Percentiles rank a stretch among this genome's conserved stretches.
Evolutionary conservation across 2,329 filamentous ascomycete genomes (phyloP).

Genomic region (Boeremia lycopersici): DNA sequence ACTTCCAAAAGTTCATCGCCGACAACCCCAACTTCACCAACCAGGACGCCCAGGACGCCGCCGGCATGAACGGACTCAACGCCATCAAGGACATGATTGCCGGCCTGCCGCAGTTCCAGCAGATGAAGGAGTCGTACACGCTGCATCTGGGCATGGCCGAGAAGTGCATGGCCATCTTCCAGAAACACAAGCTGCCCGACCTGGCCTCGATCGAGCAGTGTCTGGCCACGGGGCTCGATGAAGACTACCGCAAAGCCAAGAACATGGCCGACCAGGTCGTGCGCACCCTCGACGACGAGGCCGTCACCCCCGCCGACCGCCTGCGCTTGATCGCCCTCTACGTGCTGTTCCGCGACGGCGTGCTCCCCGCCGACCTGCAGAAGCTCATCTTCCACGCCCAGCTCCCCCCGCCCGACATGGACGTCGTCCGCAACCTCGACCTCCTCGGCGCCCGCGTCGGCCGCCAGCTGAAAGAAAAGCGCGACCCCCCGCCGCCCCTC

Average conservation of each 20-base stretch:
- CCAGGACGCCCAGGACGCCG: constrained; percentile 68
- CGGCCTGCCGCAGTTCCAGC: constrained; percentile 89
- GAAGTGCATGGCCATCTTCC: constrained; percentile 94
- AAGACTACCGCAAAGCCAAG: constrained; percentile 90
- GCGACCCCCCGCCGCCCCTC: constrained; percentile 67
- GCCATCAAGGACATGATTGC: constrained; percentile 97
- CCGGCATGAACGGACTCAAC: constrained; percentile 84
- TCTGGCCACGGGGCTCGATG: constrained; percentile 88
- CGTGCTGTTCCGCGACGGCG: constrained; percentile 81
- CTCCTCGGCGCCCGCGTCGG: constrained; percentile 78
- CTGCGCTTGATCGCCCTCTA: constrained; percentile 86
- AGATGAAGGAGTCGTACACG: constrained; percentile 94
- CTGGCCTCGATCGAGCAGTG: constrained; percentile 82
- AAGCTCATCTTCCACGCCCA: constrained; percentile 83
- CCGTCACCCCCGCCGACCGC: constrained; percentile 73
- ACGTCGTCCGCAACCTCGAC: constrained; percentile 77
- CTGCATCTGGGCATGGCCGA: constrained; percentile 96
- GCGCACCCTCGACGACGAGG: constrained; percentile 84
- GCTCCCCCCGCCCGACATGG: constrained; percentile 74
- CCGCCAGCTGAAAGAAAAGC: constrained; percentile 77
- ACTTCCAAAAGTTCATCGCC: constrained; percentile 89
- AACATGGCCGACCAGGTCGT: constrained; percentile 85
- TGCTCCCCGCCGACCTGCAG: constrained; percentile 81
- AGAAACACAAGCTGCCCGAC: constrained; percentile 82
- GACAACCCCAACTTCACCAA: constrained; percentile 93